Percentiles rank a stretch among this genome's conserved stretches.
phyloP scores from a whole-genome alignment of 768 basidiomycete genomes.

The Postia placenta region DNA sequence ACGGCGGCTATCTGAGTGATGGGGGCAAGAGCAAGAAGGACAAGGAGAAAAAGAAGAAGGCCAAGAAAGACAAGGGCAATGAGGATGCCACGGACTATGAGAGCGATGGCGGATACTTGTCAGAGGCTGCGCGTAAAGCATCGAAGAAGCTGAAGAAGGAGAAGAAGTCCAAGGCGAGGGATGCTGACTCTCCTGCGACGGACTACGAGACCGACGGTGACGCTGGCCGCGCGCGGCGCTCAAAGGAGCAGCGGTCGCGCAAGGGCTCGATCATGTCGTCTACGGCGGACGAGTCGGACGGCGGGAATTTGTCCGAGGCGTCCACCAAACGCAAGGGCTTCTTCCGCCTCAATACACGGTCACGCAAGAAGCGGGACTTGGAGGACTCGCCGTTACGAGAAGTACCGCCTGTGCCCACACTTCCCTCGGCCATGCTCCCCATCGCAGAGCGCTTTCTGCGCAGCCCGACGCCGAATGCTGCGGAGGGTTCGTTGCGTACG shows the following conservation, averaged over 20 bases:
- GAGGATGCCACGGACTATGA: constrained; percentile 24
- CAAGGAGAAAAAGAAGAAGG: constrained; percentile 18
- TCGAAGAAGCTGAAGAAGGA: constrained; percentile 25
- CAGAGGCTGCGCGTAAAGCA: constrained; percentile 20
- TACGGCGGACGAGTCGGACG: constrained; percentile 25
- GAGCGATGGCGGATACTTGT: constrained; percentile 27
- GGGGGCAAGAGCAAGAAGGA: constrained; percentile 25
- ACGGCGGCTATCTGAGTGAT: constrained; percentile 46
- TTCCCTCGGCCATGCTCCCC: constrained; percentile 9
- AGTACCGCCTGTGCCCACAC: constrained; percentile 14
- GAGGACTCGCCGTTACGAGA: constrained; percentile 5
- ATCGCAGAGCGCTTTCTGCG: constrained; percentile 15
- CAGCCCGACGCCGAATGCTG: constrained; percentile 4
- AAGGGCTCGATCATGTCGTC: constrained; percentile 12
- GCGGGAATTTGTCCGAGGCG: constrained; percentile 25
- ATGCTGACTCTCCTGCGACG: constrained; percentile 13
- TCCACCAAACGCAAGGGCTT: constrained; percentile 24
- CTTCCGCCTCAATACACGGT: constrained; percentile 19
- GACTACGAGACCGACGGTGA: constrained; percentile 30
- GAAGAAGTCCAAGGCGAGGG: constrained; percentile 15
- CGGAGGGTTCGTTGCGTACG: constrained; percentile 5
- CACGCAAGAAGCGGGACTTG: constrained; percentile 15
- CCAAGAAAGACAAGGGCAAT: constrained; percentile 15
- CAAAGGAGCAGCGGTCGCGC: constrained; percentile 9
- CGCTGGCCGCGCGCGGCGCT: constrained; percentile 10